Evolutionary conservation across 306 rosid genomes (phyloP).

Genomic region (Pachyrhizus erosus): DNA sequence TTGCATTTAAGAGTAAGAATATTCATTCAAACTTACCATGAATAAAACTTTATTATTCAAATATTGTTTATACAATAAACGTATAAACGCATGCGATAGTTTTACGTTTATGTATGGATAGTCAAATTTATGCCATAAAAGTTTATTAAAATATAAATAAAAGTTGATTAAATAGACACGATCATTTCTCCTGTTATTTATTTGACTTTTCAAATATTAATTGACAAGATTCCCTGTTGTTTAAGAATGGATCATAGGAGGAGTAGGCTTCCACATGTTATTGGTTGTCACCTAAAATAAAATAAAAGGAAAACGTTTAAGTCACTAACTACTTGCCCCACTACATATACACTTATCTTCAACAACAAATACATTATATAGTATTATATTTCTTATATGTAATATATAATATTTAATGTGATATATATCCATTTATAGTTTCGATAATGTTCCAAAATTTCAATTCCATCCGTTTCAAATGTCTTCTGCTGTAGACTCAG

Average conservation of each 20-base stretch:
- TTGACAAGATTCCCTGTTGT: not conserved
- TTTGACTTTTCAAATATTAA: not conserved
- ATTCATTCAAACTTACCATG: not conserved
- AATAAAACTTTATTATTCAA: not conserved
- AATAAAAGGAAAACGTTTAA: conserved; percentile 46
- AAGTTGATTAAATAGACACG: not conserved
- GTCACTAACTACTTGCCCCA: conserved; percentile 45
- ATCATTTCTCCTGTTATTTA: not conserved
- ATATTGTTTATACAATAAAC: not conserved
- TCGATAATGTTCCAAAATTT: not conserved
- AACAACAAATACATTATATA: not conserved
- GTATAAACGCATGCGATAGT: too few relatives aligned
- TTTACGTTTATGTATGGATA: too few relatives aligned
- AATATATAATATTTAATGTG: too few relatives aligned
- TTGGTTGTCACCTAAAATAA: conserved; percentile 10
- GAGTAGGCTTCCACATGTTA: conserved; percentile 24
- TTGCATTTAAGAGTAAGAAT: not conserved
- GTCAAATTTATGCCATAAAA: not conserved
- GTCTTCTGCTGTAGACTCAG: conserved; percentile 26
- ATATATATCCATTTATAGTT: not conserved
- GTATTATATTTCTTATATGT: too few relatives aligned
- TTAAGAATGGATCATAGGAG: not conserved
- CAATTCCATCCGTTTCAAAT: not conserved
- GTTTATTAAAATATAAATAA: not conserved
- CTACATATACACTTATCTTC: not conserved